phyloP scores from a whole-genome alignment of 331 rosid species.

The Stylosanthes scabra region DNA sequence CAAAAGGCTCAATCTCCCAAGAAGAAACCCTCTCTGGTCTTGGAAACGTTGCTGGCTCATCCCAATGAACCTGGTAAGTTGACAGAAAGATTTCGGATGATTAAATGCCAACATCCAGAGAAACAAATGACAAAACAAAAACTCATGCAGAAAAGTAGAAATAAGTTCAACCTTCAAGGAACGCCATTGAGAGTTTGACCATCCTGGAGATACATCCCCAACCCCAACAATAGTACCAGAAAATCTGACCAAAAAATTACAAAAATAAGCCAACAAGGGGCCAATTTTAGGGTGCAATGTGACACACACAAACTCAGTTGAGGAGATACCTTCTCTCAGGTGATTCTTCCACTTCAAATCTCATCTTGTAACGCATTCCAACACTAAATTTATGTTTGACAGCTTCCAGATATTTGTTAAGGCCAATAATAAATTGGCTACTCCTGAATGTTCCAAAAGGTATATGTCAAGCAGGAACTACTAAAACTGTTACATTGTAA shows the following conservation, averaged over 20 bases:
- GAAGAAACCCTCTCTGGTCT: conserved; percentile 84
- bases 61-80: conserved; percentile 70
- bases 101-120: conserved; percentile 5
- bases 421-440: conserved; percentile 69
- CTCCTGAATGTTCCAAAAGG: conserved; percentile 51
- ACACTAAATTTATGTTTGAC: conserved; percentile 51
- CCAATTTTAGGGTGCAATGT: not conserved
- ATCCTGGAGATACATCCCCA: conserved; percentile 66
- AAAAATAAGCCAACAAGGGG: conserved; percentile 24
- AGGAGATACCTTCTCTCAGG: conserved; percentile 73
- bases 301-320: not conserved
- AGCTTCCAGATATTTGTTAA: conserved; percentile 74
- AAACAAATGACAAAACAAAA: not conserved
- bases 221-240: conserved; percentile 75
- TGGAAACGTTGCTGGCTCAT: conserved; percentile 65
- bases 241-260: conserved; percentile 52
- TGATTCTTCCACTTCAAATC: conserved; percentile 80
- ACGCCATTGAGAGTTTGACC: conserved; percentile 77
- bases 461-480: not conserved
- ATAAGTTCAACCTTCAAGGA: conserved; percentile 62
- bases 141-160: not conserved
- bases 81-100: not conserved
- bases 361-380: conserved; percentile 85
- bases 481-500: not conserved
- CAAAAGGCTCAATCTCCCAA: conserved; percentile 82